Evolutionary conservation across 306 rosid species (phyloP).

Genomic region (Psophocarpus tetragonolobus): DNA sequence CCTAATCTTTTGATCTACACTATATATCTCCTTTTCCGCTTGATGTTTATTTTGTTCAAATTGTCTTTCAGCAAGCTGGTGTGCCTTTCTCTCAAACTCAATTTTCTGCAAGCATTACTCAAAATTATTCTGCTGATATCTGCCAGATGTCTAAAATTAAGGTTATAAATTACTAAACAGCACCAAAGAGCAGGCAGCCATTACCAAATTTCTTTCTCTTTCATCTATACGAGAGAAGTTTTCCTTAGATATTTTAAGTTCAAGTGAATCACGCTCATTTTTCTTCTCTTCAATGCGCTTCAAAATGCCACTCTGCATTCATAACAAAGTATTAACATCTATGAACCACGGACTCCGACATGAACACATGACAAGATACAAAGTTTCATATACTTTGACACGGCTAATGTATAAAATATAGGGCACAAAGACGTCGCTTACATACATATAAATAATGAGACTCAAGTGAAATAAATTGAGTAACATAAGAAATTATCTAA

Average conservation of each 20-base stretch:
- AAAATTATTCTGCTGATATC: not conserved
- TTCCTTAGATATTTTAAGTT: constrained; percentile 55
- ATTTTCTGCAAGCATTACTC: constrained; percentile 50
- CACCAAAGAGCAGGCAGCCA: constrained; percentile 39
- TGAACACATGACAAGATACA: no score
- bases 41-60: constrained; percentile 72
- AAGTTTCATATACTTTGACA: no score
- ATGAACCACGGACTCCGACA: no score
- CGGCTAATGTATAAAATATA: no score
- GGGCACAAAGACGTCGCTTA: no score
- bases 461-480: no score
- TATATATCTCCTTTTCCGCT: constrained; percentile 56
- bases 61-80: constrained; percentile 70
- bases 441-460: no score
- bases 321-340: constrained; percentile 35
- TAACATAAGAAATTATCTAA: no score
- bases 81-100: constrained; percentile 72
- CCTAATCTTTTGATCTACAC: constrained; percentile 67
- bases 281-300: constrained; percentile 76
- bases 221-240: constrained; percentile 71
- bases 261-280: constrained; percentile 56
- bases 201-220: constrained; percentile 78
- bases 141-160: constrained; percentile 12
- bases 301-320: constrained; percentile 60
- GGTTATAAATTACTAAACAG: constrained; percentile 24